These are phyloP conservation scores for Fusarium sp. DNA, from an alignment of 2,329 filamentous ascomycete genomes.

Conservation along the genomic window DNA sequence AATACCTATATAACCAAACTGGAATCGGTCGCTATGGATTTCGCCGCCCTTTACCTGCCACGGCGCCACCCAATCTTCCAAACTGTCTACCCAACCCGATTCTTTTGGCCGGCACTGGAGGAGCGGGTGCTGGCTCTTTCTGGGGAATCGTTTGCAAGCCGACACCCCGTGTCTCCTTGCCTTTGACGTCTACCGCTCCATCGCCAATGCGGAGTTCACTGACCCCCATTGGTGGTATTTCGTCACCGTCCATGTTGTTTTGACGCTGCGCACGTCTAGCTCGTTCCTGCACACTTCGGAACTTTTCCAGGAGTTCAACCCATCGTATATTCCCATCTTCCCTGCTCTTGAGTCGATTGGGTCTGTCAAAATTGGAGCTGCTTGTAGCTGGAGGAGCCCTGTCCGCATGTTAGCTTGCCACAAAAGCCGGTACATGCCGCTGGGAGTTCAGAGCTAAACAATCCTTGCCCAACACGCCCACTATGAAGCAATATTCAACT, in stretches of 20 bases:
- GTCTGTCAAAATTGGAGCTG: constrained; percentile 71
- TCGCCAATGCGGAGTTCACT: constrained; percentile 55
- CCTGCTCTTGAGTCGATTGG: constrained; percentile 80
- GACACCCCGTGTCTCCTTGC: constrained; percentile 51
- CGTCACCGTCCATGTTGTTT: constrained; percentile 58
- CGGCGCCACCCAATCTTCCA: constrained; percentile 75
- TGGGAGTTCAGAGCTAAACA: neutral
- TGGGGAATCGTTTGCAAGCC: constrained; percentile 54
- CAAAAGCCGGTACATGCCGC: neutral
- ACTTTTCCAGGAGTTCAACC: constrained; percentile 94
- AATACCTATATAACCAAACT: constrained; percentile 10
- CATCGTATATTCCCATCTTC: constrained; percentile 89
- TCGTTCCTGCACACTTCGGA: constrained; percentile 88
- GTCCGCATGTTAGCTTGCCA: constrained; percentile 10
- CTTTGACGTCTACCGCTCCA: constrained; percentile 50
- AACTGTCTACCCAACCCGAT: constrained; percentile 74
- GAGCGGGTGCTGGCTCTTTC: constrained; percentile 57
- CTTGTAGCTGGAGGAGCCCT: constrained; percentile 59
- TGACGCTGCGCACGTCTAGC: constrained; percentile 76
- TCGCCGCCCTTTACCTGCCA: constrained; percentile 69
- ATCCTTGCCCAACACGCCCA: neutral
- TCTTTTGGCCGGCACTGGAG: constrained; percentile 63
- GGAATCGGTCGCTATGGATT: constrained; percentile 40
- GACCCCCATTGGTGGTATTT: constrained; percentile 56
- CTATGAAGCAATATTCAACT: neutral